Base-by-base conservation (phyloP, 768 basidiomycete genomes). In the Lyophyllum decastes region DNA sequence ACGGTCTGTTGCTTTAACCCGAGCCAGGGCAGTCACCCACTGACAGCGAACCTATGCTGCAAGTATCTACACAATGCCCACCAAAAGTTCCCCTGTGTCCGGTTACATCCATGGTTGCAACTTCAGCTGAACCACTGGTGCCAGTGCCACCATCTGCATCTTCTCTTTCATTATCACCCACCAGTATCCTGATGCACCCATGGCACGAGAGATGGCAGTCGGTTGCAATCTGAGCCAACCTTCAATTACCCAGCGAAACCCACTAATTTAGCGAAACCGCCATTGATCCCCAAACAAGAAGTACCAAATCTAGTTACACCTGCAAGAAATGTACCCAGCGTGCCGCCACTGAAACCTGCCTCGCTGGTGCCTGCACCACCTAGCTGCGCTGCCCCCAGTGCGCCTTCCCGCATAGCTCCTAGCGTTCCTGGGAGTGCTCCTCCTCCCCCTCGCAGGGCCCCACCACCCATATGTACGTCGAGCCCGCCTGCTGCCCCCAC, bases 181-280 rank as follows among this genome's bases (percentile, higher is more conserved):
- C 54, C 3, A 63, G 59, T 19, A 41, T 63, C 0, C 49, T 58
- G 17, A 57, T 63, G 59, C 59, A 60, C 38, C 55, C 58, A 5
- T 63, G 62, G 62, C 58, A 63, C 6, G 59, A 58, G n/a, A 58
- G 35, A 50, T 21, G 25, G 12, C 47, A 41, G 21, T 51, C 16
- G 33, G 52, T 33, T 10, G 30, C 30, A 24, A 38, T 41, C 35
- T 61, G 2, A n/a, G n/a, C n/a, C n/a, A n/a, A 44, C 17, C 40
- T 47, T 16, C 40, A 7, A 41, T 41, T 41, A 10, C n/a, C 17
- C 60, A 90, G 90, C 76, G 16, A 88, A 85, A 76, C 79, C 85
- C 7, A 79, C 84, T 27, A 72, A 79, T 30, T 71, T 91, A 2
- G 92, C 81, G 7, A 90, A 82, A 68, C 86, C 87, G 14, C 91